Evolutionary conservation across 1,139 yeast species (phyloP), one percentile per base, ranked within the genome.

Genomic region (Debaryomycetaceae sp.): DNA sequence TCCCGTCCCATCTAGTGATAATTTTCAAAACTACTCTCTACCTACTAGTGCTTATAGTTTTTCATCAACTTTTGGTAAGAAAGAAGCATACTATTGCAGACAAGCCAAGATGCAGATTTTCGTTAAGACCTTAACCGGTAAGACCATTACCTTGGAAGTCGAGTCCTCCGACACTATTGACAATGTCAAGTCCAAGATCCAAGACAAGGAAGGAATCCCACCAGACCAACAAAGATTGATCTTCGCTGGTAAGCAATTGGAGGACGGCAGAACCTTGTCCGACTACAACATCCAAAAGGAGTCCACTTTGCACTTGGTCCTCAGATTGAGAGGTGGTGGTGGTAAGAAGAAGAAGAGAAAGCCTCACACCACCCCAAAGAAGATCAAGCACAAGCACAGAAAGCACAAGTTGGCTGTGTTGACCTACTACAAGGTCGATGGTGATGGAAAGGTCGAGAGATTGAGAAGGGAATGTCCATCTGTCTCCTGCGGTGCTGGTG

Each of bases 321-420:
- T 92, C 57, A 89, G 98, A 83, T 87, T 92, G 75, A 87, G 98
- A 83, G 98, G 98, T 86, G 26, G 26, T 22, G 96, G 96, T 81
- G 98, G 97, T 87, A 92, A 92, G 87, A 92, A 92, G 89, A 91
- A 95, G 87, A 88, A 87, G 89, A 89, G 89, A 91, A 94, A 94
- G 96, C 97, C 89, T 72, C 94, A 92, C 92, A 91, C 98, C 81
- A 92, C 98, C 72, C 99, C 99, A 83, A 92, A 92, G 92, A 92
- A 91, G 87, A 87, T 92, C 80, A 88, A 80, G 81, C 98, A 92
- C 95, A 89, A 88, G 87, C 96, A 88, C 86, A 92, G 88, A 88
- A 91, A 91, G 83, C 87, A 87, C 79, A 92, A 92, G 86, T 83
- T 92, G 70, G 98, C 98, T 76, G 97, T 92, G 74, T 87, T 92